Evolutionary conservation across 345 rosid genomes (phyloP).

Genomic region (Populus alba): DNA sequence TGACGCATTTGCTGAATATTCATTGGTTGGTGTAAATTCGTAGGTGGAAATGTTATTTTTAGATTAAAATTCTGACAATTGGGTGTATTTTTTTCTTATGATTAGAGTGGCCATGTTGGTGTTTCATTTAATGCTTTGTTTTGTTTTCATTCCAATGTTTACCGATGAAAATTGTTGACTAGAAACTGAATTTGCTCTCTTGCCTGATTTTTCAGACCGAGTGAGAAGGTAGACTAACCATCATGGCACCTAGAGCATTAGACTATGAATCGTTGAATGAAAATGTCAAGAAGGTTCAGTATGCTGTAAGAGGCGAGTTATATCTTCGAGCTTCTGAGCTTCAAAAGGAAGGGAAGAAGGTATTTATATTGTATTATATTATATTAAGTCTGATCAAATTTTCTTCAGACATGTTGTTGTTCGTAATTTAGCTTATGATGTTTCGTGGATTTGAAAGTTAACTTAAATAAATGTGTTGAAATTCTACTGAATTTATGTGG

Average conservation of each 20-base stretch:
- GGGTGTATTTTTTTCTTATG: background rate
- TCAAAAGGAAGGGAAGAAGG: constrained; percentile 99
- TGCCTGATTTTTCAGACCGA: constrained; percentile 5
- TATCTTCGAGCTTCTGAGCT: constrained; percentile 99
- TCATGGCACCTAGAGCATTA: constrained; percentile 67
- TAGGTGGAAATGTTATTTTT: background rate
- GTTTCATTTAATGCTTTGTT: background rate
- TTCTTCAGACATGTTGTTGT: background rate
- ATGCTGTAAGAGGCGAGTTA: constrained; percentile 93
- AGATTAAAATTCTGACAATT: background rate
- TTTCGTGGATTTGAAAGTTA: background rate
- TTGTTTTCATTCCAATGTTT: background rate
- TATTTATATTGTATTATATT: constrained; percentile 5
- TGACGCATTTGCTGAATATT: too few species aligned
- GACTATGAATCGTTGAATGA: constrained; percentile 78
- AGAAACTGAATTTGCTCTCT: background rate
- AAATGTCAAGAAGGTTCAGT: constrained; percentile 92
- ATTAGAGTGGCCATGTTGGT: background rate
- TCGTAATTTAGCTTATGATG: background rate
- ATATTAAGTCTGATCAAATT: background rate
- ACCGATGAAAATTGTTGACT: background rate
- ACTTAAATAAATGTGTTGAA: background rate
- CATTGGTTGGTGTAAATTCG: background rate
- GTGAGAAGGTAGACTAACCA: constrained; percentile 14
- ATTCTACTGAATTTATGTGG: background rate